Evolutionary conservation across 768 basidiomycete species (phyloP).

Genomic region (Leccinellum luteum): DNA sequence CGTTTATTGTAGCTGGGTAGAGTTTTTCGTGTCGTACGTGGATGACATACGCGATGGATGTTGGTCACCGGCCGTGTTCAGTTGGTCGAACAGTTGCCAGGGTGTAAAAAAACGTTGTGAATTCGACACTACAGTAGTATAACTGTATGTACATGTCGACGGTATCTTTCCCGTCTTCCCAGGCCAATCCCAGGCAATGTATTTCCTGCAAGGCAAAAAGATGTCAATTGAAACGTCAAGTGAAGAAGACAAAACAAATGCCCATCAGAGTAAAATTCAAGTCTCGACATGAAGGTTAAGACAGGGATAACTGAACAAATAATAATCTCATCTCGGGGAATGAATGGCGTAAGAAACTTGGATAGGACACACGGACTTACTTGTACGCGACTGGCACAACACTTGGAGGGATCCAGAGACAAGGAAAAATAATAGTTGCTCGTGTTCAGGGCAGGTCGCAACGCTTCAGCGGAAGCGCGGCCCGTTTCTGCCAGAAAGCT

Average conservation of each 20-base stretch:
- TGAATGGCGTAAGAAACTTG: too few relatives aligned
- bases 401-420: too few relatives aligned
- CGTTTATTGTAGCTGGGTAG: constrained; percentile 11
- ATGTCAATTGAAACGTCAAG: background rate
- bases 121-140: background rate
- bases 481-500: too few relatives aligned
- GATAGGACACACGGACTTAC: too few relatives aligned
- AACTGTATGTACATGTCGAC: background rate
- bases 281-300: constrained; percentile 29
- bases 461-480: too few relatives aligned
- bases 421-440: too few relatives aligned
- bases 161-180: background rate
- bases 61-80: too few relatives aligned
- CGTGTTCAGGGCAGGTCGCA: too few relatives aligned
- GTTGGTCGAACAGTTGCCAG: too few relatives aligned
- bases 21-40: background rate
- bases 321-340: constrained; percentile 19
- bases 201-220: background rate
- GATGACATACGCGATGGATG: too few relatives aligned
- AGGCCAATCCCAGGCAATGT: too few relatives aligned
- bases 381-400: too few relatives aligned
- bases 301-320: constrained; percentile 31
- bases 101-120: background rate
- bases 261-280: background rate
- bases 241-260: background rate